Evolutionary conservation across 345 rosid genomes (phyloP).

Genomic region (Sisymbrium irio): DNA sequence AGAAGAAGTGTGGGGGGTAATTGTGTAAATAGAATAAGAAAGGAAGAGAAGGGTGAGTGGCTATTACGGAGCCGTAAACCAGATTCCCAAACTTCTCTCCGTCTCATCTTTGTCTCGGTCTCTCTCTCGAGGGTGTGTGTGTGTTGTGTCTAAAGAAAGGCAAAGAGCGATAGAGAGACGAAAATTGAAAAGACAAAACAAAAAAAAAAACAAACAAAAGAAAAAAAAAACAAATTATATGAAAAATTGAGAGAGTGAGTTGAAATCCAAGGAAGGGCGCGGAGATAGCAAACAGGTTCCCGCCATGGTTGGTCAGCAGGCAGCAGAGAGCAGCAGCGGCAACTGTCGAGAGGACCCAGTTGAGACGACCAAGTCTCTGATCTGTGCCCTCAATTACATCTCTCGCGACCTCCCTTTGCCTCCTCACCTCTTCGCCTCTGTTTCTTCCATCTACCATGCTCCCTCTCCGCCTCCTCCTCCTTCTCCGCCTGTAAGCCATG

Average conservation of each 20-base stretch:
- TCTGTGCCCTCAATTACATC: conserved; percentile 78
- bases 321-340: conserved; percentile 42
- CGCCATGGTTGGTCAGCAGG: conserved; percentile 78
- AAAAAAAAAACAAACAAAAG: background rate
- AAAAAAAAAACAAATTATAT: conserved; percentile 1
- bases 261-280: conserved; percentile 33
- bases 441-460: conserved; percentile 64
- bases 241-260: conserved; percentile 15
- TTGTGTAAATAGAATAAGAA: conserved; percentile 15
- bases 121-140: background rate
- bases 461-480: conserved; percentile 10
- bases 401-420: conserved; percentile 92
- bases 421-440: conserved; percentile 57
- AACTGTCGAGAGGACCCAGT: conserved; percentile 37
- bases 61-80: conserved; percentile 10
- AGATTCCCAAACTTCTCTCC: conserved; percentile 1
- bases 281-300: conserved; percentile 34
- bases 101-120: conserved; percentile 34
- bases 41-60: conserved; percentile 3
- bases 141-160: conserved; percentile 4
- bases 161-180: background rate
- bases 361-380: conserved; percentile 64
- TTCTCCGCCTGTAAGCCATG: conserved; percentile 9
- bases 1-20: background rate
- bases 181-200: background rate